These are phyloP conservation scores for Aspergillus alliaceus DNA, from an alignment of 2,329 filamentous ascomycete species.

Conservation along the genomic window DNA sequence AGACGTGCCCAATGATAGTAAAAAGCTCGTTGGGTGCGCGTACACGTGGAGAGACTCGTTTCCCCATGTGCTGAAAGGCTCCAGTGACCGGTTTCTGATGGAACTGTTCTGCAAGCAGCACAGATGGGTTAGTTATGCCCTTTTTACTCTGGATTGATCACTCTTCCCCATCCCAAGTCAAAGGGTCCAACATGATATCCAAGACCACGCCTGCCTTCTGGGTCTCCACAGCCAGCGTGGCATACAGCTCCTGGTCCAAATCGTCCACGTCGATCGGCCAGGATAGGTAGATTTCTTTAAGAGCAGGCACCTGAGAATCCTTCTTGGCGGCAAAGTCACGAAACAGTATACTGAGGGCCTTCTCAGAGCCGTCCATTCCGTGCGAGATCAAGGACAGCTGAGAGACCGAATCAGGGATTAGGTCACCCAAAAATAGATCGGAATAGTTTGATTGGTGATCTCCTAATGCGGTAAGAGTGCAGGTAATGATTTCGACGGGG, in stretches of 20 bases:
- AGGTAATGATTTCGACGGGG: neutral
- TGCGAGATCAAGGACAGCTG: neutral
- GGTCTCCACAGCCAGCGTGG: neutral
- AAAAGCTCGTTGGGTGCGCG: neutral
- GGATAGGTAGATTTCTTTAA: neutral
- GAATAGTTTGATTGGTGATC: neutral
- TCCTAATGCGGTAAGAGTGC: neutral
- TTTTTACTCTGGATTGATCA: neutral
- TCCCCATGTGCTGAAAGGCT: neutral
- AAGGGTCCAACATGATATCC: neutral
- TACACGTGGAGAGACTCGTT: neutral
- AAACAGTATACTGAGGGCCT: neutral
- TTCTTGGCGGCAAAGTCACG: neutral
- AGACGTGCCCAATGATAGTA: neutral
- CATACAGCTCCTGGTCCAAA: neutral
- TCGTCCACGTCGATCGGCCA: neutral
- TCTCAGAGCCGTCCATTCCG: neutral
- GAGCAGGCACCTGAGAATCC: neutral
- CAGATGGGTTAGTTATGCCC: neutral
- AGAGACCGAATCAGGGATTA: neutral
- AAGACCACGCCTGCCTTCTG: neutral
- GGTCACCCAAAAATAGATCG: neutral
- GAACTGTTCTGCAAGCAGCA: neutral
- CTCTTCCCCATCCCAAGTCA: neutral
- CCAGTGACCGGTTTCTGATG: neutral